Base-by-base conservation (phyloP, 2,329 filamentous ascomycete genomes). In the Emergomyces orientalis region DNA sequence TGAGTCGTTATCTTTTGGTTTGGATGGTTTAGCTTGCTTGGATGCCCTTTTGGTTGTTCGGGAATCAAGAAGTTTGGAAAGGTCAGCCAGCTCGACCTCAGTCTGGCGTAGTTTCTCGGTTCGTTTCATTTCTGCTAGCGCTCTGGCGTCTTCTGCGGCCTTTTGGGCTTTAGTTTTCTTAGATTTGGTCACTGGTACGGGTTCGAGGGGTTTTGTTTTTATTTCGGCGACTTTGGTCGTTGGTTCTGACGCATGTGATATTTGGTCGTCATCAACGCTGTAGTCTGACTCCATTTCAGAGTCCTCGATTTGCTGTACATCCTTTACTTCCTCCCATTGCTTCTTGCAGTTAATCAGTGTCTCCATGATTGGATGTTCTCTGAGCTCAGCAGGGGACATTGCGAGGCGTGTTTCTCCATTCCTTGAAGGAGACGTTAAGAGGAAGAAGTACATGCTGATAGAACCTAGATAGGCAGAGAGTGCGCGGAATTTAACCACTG, bases 291-390 rank as follows among this genome's bases (percentile, higher is more conserved):
- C 71, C 63, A 61, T 62, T 60, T 68, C 65, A 11, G 67, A 73
- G n/a, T 73, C 71, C 63, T 81, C 81, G 14, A 79, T 73, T 1
- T 82, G 73, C 63, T 82, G 80, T n/a, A 95, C 73, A 52, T 83
- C 78, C 74, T 90, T 87, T 37, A 91, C 86, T 65, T 82, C 84
- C 60, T 86, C 80, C 94, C 94, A 99, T 11, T 92, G 81, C 63
- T 88, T 83, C 63, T 91, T 86, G 74, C 89, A 93, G 72, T 87
- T 85, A 51, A 97, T 78, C 43, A 99, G 76, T 19, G 85, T 89
- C 64, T 88, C 86, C 91, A 99, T 97, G 64, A 99, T 85, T 17
- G 91, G 87, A 74, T 99, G 94, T 61, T 96, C 90, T 65, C 90
- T 87, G 51, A 99, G 78, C 68, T 96, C 87, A n/a, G 82, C 80